phyloP scores from a whole-genome alignment of 495 filamentous ascomycete species.

The Aspergillus sclerotioniger region DNA sequence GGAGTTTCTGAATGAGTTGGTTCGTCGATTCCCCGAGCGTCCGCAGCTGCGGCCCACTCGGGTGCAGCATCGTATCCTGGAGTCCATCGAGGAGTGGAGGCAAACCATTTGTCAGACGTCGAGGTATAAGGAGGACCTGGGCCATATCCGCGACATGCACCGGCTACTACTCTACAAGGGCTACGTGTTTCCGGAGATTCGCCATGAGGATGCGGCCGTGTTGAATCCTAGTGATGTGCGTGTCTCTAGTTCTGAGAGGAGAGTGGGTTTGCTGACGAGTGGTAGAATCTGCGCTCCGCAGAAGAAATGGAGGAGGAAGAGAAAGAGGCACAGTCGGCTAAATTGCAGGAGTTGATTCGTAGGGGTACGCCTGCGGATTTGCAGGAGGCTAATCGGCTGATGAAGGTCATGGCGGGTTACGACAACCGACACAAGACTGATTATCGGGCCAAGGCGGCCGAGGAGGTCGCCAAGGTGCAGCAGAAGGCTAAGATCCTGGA shows the following conservation, averaged over 20 bases:
- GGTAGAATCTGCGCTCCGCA: constrained; percentile 86
- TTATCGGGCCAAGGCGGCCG: constrained; percentile 94
- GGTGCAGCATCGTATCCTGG: constrained; percentile 88
- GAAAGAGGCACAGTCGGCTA: constrained; percentile 88
- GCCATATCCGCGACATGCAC: constrained; percentile 98
- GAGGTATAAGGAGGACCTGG: constrained; percentile 93
- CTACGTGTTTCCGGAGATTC: constrained; percentile 89
- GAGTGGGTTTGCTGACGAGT: constrained; percentile 27
- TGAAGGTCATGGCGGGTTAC: constrained; percentile 99
- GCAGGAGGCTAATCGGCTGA: constrained; percentile 92
- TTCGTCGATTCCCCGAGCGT: constrained; percentile 91
- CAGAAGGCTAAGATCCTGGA: constrained; percentile 88
- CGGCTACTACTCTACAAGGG: constrained; percentile 93
- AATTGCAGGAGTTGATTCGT: constrained; percentile 94
- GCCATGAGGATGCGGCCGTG: constrained; percentile 91
- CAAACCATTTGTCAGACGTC: constrained; percentile 97
- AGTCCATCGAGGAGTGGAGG: constrained; percentile 98
- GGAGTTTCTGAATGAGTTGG: constrained; percentile 97
- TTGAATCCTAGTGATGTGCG: constrained; percentile 96
- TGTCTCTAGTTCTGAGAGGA: constrained; percentile 7
- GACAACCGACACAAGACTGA: constrained; percentile 94
- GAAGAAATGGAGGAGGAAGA: constrained; percentile 99
- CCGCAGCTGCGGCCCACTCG: constrained; percentile 81
- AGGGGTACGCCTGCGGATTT: constrained; percentile 87
- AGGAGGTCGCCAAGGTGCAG: constrained; percentile 90